These are phyloP conservation scores for Fusarium sp. DNA, from an alignment of 2,329 filamentous ascomycete genomes.

Conservation along the genomic window DNA sequence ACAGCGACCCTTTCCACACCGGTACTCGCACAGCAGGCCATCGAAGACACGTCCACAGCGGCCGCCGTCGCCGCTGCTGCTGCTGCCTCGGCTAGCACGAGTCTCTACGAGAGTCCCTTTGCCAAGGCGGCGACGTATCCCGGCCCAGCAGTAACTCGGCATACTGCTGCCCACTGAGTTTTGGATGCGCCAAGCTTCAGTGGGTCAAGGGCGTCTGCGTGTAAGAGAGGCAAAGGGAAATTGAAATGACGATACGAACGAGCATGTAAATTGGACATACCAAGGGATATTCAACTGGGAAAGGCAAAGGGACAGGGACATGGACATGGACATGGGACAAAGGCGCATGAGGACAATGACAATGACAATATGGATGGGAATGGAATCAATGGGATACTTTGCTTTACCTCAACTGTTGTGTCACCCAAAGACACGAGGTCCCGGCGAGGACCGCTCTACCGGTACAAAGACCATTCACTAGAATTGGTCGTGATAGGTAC, in stretches of 20 bases:
- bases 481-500: conserved; percentile 28
- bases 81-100: conserved; percentile 18
- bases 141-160: conserved; percentile 18
- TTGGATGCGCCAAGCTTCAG: not conserved
- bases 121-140: conserved; percentile 29
- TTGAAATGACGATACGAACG: conserved; percentile 32
- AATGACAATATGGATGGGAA: conserved; percentile 1
- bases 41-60: conserved; percentile 21
- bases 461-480: conserved; percentile 25
- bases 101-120: conserved; percentile 34
- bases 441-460: conserved; percentile 30
- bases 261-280: conserved; percentile 27
- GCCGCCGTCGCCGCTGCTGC: conserved; percentile 16
- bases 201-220: conserved; percentile 14
- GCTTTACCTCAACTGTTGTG: conserved; percentile 21
- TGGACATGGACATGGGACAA: not conserved
- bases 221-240: conserved; percentile 27
- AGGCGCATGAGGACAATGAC: conserved; percentile 34
- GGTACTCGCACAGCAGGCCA: conserved; percentile 40
- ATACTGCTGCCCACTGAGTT: conserved; percentile 25
- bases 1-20: conserved; percentile 38
- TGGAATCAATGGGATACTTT: conserved; percentile 5
- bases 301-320: not conserved
- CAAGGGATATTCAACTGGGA: conserved; percentile 10
- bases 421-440: conserved; percentile 28